Evolutionary conservation across 768 basidiomycete species (phyloP).

Genomic region (Harrya chromipes): DNA sequence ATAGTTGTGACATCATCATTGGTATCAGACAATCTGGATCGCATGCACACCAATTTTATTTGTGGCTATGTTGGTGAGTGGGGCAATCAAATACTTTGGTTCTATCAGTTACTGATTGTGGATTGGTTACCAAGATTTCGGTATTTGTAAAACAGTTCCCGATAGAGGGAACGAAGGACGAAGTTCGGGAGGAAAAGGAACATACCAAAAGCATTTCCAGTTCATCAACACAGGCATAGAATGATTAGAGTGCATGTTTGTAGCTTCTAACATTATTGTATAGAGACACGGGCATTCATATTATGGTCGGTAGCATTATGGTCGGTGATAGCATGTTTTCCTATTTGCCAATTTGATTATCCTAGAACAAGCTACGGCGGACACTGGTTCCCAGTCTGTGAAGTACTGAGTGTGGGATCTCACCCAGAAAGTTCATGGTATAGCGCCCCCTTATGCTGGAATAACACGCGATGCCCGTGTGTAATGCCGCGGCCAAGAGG

Average conservation of each 20-base stretch:
- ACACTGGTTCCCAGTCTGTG: background rate
- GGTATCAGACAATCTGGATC: slow-evolving; percentile 63
- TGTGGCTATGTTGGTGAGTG: slow-evolving; percentile 57
- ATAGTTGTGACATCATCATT: slow-evolving; percentile 12
- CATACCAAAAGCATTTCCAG: slow-evolving; percentile 3
- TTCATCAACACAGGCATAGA: slow-evolving; percentile 18
- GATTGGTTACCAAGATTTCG: slow-evolving; percentile 22
- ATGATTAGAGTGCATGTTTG: slow-evolving; percentile 1
- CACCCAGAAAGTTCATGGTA: slow-evolving; percentile 10
- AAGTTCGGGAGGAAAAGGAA: slow-evolving; percentile 20
- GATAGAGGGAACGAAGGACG: slow-evolving; percentile 17
- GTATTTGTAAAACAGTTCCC: slow-evolving; percentile 28
- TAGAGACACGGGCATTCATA: slow-evolving; percentile 10
- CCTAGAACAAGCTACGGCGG: background rate
- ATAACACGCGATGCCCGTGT: slow-evolving; percentile 9
- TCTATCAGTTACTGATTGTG: slow-evolving; percentile 7
- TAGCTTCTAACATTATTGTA: slow-evolving; percentile 15
- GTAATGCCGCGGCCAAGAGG: slow-evolving; percentile 23
- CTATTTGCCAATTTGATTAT: background rate
- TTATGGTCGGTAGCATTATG: background rate
- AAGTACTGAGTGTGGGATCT: slow-evolving; percentile 7
- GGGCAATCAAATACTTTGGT: background rate
- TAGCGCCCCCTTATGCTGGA: slow-evolving; percentile 9
- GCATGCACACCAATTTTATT: slow-evolving; percentile 69
- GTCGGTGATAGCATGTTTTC: slow-evolving; percentile 1